Evolutionary conservation across 148 eudicot genomes (phyloP).

Genomic region (Beta vulgaris): DNA sequence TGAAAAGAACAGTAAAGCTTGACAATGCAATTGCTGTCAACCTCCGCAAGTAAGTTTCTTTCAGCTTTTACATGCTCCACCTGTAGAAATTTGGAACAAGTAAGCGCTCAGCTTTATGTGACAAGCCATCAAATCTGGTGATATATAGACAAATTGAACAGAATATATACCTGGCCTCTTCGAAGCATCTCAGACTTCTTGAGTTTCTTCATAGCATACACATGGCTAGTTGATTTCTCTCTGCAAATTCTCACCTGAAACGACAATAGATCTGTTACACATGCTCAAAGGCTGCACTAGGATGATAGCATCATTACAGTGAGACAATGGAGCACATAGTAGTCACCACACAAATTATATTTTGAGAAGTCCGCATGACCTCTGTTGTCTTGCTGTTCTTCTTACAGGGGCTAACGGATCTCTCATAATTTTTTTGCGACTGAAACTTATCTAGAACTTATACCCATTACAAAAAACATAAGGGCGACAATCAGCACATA

Average conservation of each 20-base stretch:
- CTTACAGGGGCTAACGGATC: too few species aligned
- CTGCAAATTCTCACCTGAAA: conserved; percentile 86
- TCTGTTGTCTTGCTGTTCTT: too few species aligned
- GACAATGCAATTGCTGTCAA: conserved; percentile 99
- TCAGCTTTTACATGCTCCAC: conserved; percentile 99
- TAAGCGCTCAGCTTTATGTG: conserved; percentile 20
- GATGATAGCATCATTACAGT: background rate
- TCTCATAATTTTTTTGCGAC: too few species aligned
- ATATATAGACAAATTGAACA: conserved; percentile 8
- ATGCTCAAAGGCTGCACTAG: background rate
- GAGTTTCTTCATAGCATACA: conserved; percentile 97
- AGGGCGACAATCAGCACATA: too few species aligned
- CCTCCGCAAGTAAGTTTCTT: conserved; percentile 94
- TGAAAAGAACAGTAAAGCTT: conserved; percentile 99
- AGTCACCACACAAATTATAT: background rate
- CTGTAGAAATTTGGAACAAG: conserved; percentile 37
- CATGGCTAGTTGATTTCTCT: conserved; percentile 88
- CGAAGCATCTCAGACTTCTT: conserved; percentile 99
- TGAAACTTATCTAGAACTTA: too few species aligned
- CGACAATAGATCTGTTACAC: background rate
- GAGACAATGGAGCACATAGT: background rate
- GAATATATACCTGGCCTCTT: conserved; percentile 74
- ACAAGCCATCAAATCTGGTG: background rate
- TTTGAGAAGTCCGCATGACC: background rate
- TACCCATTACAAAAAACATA: too few species aligned